Evolutionary conservation across 306 rosid species (phyloP), one percentile per base, ranked within the genome.

Genomic region (Prunus davidiana): DNA sequence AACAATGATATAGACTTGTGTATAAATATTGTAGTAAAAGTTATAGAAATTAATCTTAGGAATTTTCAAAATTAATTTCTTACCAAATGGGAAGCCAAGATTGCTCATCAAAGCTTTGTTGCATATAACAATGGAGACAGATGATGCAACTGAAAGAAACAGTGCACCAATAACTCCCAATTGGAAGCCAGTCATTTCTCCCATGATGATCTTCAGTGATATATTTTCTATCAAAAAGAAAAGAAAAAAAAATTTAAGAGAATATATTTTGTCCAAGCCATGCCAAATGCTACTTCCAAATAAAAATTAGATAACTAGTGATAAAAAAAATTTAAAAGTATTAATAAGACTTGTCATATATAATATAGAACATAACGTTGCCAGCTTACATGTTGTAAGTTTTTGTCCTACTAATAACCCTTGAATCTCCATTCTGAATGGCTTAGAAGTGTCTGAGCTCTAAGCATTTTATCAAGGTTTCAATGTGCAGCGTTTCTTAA

Each of bases 41-140:
- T 34, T 34, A 34, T 34, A 34, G 2, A 28, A 12, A 63, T 13
- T 73, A 62, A 73, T 27, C 9, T 9, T 19, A n/a, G 11, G n/a
- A 12, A 11, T n/a, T 10, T 13, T 24, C 30, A 1, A 0, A 22
- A 14, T 32, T 34, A 51, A 61, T 19, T 20, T 6, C 11, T 51
- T 32, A 50, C 32, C 46, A 64, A 64, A 75, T 16, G 61, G 99
- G 86, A 95, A 95, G 76, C 99, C 99, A 60, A 95, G 97, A 78
- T 92, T 89, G 96, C 99, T 95, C 97, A 95, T 95, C 86, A 95
- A 83, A 77, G 99, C 97, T 83, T 95, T 95, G 90, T 95, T 95
- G 92, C 99, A 95, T 58, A 95, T 95, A 72, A 95, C 99, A 85
- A 95, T 95, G 80, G 99, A 95, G 62, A 95, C 99, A 8, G 99